phyloP scores from a whole-genome alignment of 163 green algal genomes.

The Volvox carteri region DNA sequence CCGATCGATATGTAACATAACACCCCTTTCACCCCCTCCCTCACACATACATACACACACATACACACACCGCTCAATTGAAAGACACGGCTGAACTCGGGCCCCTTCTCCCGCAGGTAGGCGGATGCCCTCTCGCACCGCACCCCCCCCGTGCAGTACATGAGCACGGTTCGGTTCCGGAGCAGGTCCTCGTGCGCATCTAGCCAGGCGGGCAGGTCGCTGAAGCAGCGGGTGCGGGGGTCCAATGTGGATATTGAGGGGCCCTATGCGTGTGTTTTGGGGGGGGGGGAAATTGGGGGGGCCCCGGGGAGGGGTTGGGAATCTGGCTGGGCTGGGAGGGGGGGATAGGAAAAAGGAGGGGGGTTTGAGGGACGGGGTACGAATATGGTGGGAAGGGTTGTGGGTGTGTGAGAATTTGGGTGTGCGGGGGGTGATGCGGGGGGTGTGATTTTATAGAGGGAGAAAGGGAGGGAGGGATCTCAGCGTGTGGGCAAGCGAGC shows the following conservation, averaged over 20 bases:
- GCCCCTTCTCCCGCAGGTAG: conserved; percentile 77
- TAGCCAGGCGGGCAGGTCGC: conserved; percentile 83
- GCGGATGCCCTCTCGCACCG: conserved; percentile 86
- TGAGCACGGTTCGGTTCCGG: conserved; percentile 62
- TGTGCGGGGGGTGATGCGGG: too few relatives aligned
- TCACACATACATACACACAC: too few relatives aligned
- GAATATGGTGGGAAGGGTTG: background rate
- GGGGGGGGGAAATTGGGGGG: background rate
- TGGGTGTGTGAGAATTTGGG: too few relatives aligned
- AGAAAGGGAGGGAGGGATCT: too few relatives aligned
- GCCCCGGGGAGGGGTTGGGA: too few relatives aligned
- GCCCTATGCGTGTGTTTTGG: background rate
- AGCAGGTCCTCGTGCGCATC: conserved; percentile 65
- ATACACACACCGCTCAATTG: conserved; percentile 75
- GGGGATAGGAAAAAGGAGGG: too few relatives aligned
- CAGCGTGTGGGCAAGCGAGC: too few relatives aligned
- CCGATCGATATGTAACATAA: too few relatives aligned
- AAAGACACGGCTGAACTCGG: conserved; percentile 74
- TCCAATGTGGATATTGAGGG: conserved; percentile 63
- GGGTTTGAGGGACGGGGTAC: too few relatives aligned
- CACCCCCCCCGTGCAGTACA: conserved; percentile 89
- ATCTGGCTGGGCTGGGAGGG: too few relatives aligned
- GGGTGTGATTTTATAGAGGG: too few relatives aligned
- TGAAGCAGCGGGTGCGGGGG: conserved; percentile 79
- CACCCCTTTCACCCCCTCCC: too few relatives aligned